phyloP scores from a whole-genome alignment of 768 basidiomycete species.

The Pisolithus microcarpus region DNA sequence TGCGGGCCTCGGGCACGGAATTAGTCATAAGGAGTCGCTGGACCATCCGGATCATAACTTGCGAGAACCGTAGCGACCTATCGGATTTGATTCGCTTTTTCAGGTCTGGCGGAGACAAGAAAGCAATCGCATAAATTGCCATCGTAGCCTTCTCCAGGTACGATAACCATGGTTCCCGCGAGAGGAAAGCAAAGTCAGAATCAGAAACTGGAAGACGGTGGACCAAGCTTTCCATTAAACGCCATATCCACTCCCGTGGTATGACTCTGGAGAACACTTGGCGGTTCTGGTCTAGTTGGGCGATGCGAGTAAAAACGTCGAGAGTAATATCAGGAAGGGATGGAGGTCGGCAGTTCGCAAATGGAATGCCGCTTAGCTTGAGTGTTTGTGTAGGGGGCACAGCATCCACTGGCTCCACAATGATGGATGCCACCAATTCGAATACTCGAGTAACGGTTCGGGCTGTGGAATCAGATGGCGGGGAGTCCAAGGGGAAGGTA shows the following conservation, averaged over 20 bases:
- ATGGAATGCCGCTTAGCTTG: slow-evolving; percentile 43
- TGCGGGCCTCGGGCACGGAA: slow-evolving; percentile 44
- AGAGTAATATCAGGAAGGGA: slow-evolving; percentile 67
- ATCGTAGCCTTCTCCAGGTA: slow-evolving; percentile 75
- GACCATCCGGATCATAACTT: slow-evolving; percentile 64
- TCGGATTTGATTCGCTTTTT: slow-evolving; percentile 66
- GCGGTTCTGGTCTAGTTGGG: slow-evolving; percentile 73
- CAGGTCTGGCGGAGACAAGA: slow-evolving; percentile 68
- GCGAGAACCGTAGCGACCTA: slow-evolving; percentile 58
- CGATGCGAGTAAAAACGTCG: slow-evolving; percentile 75
- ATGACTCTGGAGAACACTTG: slow-evolving; percentile 59
- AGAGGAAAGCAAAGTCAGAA: slow-evolving; percentile 61
- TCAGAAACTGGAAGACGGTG: slow-evolving; percentile 79
- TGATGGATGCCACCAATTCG: slow-evolving; percentile 64
- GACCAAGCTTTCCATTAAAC: slow-evolving; percentile 62
- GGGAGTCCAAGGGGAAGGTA: slow-evolving; percentile 36
- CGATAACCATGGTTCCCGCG: slow-evolving; percentile 63
- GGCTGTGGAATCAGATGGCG: slow-evolving; percentile 35
- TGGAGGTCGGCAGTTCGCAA: slow-evolving; percentile 45
- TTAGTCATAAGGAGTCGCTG: slow-evolving; percentile 50
- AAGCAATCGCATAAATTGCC: slow-evolving; percentile 81
- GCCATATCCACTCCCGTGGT: slow-evolving; percentile 49
- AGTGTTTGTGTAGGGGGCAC: slow-evolving; percentile 54
- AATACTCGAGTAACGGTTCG: slow-evolving; percentile 54
- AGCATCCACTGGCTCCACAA: slow-evolving; percentile 63